Evolutionary conservation across 495 filamentous ascomycete genomes (phyloP), one percentile per base, ranked within the genome.

Genomic region (Xylaria sp.): DNA sequence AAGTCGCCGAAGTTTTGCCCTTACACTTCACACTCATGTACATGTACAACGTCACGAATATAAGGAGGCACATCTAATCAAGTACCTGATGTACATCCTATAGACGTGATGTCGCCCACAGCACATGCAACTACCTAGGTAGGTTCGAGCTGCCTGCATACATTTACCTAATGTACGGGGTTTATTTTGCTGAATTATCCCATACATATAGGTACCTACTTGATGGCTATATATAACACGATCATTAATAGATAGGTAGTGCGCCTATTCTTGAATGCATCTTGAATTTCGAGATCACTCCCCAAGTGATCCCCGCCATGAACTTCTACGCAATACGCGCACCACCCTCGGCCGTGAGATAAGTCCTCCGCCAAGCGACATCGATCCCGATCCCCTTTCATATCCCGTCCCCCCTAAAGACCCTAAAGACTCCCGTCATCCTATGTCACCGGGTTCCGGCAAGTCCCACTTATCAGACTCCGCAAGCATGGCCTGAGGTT

Each of bases 401-500:
- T 61, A 35, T 37, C 19, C 31, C 29, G 35, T 52, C n/a, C 50
- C n/a, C 12, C 12, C 24, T 53, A 14, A 26, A 26, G 21, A 53
- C n/a, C n/a, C 35, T 37, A 8, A 37, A 37, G 35, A 11, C 0
- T n/a, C n/a, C n/a, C n/a, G n/a, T n/a, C n/a, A n/a, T 52, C 21
- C 12, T 26, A 12, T 52, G 14, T 52, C 7, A 52, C 21, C 21
- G 9, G 48, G 48, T 26, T 52, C 6, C 21, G 5, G 40, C 37
- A 43, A 24, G 41, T 26, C 6, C 59, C 33, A 55, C 31, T 55
- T 19, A 35, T 12, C 1, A 43, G 14, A 55, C 48, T 40, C 46
- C 43, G 57, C 24, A 46, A 63, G 35, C 21, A 70, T 70, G 58
- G 55, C 31, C 15, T 63, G 44, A 62, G 5, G 24, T 2, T 55